Evolutionary conservation across 139 green algal species (phyloP).

Genomic region (Auxenochlorella protothecoides): DNA sequence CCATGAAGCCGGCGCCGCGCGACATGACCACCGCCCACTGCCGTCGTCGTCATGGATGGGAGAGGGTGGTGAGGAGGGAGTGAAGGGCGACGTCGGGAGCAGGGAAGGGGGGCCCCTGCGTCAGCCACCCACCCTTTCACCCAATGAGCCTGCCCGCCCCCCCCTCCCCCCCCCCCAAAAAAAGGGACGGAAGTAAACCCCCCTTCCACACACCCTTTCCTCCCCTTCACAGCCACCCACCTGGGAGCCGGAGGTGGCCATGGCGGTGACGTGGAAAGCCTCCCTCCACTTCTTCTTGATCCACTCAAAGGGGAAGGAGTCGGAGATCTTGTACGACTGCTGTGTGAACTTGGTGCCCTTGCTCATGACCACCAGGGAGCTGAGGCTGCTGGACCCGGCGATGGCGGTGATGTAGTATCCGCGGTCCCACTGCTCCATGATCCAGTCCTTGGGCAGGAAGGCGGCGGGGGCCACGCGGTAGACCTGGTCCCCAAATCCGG

Average conservation of each 20-base stretch:
- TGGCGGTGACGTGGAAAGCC: constrained; percentile 68
- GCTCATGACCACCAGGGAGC: constrained; percentile 48
- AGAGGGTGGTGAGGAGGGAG: too few relatives aligned
- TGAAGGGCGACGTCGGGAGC: too few relatives aligned
- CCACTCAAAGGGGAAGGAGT: constrained; percentile 79
- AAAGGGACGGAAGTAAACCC: background rate
- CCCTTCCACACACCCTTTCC: background rate
- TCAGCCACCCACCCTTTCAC: too few relatives aligned
- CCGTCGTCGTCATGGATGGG: too few relatives aligned
- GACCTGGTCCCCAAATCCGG: constrained; percentile 72
- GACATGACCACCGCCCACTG: constrained; percentile 81
- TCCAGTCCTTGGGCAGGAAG: constrained; percentile 63
- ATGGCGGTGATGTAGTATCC: constrained; percentile 72
- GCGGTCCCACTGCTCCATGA: constrained; percentile 78
- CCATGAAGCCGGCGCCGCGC: constrained; percentile 51
- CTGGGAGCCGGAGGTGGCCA: constrained; percentile 49
- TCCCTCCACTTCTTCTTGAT: constrained; percentile 87
- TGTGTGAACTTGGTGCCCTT: constrained; percentile 65
- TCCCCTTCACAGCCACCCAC: background rate
- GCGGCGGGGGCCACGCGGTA: constrained; percentile 59
- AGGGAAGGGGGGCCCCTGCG: too few relatives aligned
- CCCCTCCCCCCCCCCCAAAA: too few relatives aligned
- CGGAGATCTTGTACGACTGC: constrained; percentile 75
- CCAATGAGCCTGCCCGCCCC: too few relatives aligned
- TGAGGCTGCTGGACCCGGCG: constrained; percentile 11